Evolutionary conservation across 2,329 filamentous ascomycete species (phyloP), one percentile per base, ranked within the genome.

Genomic region (Arthroderma sp.): DNA sequence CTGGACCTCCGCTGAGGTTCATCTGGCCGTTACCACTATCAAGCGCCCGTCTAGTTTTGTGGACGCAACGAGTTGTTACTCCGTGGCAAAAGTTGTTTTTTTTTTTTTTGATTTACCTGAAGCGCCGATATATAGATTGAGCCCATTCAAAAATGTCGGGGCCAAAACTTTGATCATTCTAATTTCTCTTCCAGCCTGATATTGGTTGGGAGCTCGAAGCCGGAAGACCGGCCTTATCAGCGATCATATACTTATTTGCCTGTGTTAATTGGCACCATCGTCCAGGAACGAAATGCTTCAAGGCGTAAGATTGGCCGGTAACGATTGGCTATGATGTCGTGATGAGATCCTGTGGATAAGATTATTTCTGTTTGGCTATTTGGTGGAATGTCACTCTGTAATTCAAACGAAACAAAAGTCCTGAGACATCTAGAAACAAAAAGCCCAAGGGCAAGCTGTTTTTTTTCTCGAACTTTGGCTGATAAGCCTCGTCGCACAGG

Each of bases 401-500:
- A 19, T 54, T 37, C 33, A 37, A 54, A 54, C 51, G 37, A 54
- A 39, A 54, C n/a, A 54, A 31, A 21, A 15, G 51, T 35, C 37
- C 33, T 54, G 51, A 54, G 51, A 54, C 51, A 54, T 54, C 33
- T 17, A 38, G 51, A 54, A 54, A 54, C 51, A 54, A 21, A 21
- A 13, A 31, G 21, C 23, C 15, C 13, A 7, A 11, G 31, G 15
- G n/a, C 11, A 19, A 8, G 33, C 51, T 38, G 51, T 54, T n/a
- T n/a, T n/a, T n/a, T n/a, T n/a, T 54, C 51, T 54, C 51, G 51
- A 54, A 54, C 31, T 54, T 54, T 54, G 33, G 51, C 31, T 13
- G 51, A 54, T 37, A 38, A 54, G 51, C 51, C 33, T 37, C 13
- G 51, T 54, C 37, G 51, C 33, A 54, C 51, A 54, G 37, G 31